Evolutionary conservation across 805 yeast species (phyloP), one percentile per base, ranked within the genome.

Genomic region (Metschnikowia santaceciliae): DNA sequence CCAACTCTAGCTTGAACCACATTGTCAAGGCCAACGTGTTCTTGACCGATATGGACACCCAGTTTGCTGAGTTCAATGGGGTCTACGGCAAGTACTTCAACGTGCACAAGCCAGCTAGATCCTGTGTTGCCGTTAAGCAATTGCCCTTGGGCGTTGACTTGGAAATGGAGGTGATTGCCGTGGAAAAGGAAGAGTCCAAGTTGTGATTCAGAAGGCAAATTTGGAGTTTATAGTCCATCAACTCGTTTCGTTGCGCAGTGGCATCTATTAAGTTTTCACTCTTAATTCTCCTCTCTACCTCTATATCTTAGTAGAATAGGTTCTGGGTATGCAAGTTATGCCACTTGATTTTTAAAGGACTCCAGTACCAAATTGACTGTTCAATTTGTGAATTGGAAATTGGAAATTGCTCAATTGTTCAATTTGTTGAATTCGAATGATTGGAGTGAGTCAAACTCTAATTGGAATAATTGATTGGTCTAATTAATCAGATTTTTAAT

Each of bases 111-210:
- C 98, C 99, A 41, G 98, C 98, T 37, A 89, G 99, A 81, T 88
- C 97, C 2, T 94, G 97, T 78, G 96, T 94, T 61, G 97, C 97
- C 42, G 98, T 91, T 56, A 85, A 84, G 71, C 83, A 82, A 56
- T 83, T 94, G 61, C 99, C 99, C 54, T 81, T 94, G 69, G 90
- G 90, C 54, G 89, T 83, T 54, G 88, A 82, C 55, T 77, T 90
- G 62, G 99, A 94, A 77, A 81, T 94, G 74, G 99, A 92, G 76
- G 91, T 87, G 55, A 76, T 94, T 72, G 99, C 98, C 53, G 75
- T 87, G 51, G 96, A 86, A 71, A 70, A 67, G 62, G 70, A 64
- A 22, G 62, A 61, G 34, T 48, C 66, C 50, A 71, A 69, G 60
- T 69, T 71, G 61, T 71, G 30, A 19, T 13, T 32, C 14, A 14